These are phyloP conservation scores for Globisporangium cylindrosporum DNA, from an alignment of 352 stramenopile species.

Conservation along the genomic window DNA sequence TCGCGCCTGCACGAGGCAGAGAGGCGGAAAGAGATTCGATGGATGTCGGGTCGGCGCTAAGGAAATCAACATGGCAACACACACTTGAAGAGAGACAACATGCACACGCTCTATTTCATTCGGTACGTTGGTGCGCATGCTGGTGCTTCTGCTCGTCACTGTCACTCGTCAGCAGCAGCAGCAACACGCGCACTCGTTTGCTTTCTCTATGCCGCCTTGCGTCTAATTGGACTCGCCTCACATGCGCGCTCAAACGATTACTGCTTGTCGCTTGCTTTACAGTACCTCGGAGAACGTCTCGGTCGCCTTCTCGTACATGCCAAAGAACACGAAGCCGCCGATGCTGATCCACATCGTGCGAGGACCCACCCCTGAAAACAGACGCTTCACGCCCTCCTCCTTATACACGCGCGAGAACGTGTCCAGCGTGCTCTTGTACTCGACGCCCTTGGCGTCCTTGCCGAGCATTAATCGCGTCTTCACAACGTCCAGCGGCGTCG, in stretches of 20 bases:
- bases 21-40: background rate
- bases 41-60: background rate
- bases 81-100: background rate
- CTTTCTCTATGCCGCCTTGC: slow-evolving; percentile 4
- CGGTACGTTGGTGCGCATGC: slow-evolving; percentile 5
- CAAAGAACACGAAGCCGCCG: slow-evolving; percentile 99
- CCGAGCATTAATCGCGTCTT: slow-evolving; percentile 99
- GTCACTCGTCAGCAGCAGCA: background rate
- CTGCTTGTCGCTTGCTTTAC: slow-evolving; percentile 19
- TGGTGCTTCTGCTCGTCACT: background rate
- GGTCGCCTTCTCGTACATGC: slow-evolving; percentile 95
- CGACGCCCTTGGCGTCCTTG: slow-evolving; percentile 90
- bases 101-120: slow-evolving; percentile 5
- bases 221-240: background rate
- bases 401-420: slow-evolving; percentile 89
- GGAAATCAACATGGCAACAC: background rate
- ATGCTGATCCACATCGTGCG: slow-evolving; percentile 99
- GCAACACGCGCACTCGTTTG: background rate
- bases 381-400: slow-evolving; percentile 87
- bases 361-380: slow-evolving; percentile 95
- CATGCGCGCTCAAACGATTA: background rate
- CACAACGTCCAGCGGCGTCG: slow-evolving; percentile 99
- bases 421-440: slow-evolving; percentile 90
- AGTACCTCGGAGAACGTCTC: slow-evolving; percentile 61
- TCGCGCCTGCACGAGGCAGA: slow-evolving; percentile 1